Base-by-base conservation (phyloP, 225 moss, liverwort and hornwort species). In the Physcomitrium patens region DNA sequence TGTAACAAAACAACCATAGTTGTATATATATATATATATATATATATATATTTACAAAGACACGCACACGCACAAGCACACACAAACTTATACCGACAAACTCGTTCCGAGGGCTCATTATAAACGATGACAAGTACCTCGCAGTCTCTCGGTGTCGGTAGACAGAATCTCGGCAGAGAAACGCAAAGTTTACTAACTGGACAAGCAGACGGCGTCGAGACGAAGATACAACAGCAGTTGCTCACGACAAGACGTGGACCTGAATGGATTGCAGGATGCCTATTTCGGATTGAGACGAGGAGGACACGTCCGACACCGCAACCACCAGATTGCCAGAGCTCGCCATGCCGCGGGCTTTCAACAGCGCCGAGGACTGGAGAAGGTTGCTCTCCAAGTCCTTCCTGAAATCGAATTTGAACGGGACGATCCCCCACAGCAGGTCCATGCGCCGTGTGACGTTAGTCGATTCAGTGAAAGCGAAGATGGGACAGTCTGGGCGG, bases 401-500 rank as follows among this genome's bases (percentile, higher is more conserved):
- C 5, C 88, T 70, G 73, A 99, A 99, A 28, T 89, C 87, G 46
- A 94, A 85, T 19, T 90, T 90, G 79, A 99, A 99, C 2, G 97
- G 94, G 68, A 93, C 89, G 59, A 99, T 79, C 28, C 94, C 97
- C 94, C 97, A 99, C 43, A 90, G 91, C 24, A 99, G 60, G 69
- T 94, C 93, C 87, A 99, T 78, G 24, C 94, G 91, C 69, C 91
- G 90, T 79, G 93, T 86, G 11, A 99, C 86, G 76, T 69, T 76
- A 82, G 23, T 68, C 53, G 71, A 79, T 63, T 94, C 94, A 0
- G 97, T 99, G 44, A 94, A 99, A 1, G 94, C 94, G 71, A 99
- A 99, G n/a, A 99, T 94, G 15, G 97, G 94, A 60, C 97, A 90
- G 68, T 94, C 97, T 17, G 97, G 97, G 43, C 97, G 85, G 77